Conservation (phyloP, 2,329 filamentous ascomycete species). For the Cercospora beticola region DNA sequence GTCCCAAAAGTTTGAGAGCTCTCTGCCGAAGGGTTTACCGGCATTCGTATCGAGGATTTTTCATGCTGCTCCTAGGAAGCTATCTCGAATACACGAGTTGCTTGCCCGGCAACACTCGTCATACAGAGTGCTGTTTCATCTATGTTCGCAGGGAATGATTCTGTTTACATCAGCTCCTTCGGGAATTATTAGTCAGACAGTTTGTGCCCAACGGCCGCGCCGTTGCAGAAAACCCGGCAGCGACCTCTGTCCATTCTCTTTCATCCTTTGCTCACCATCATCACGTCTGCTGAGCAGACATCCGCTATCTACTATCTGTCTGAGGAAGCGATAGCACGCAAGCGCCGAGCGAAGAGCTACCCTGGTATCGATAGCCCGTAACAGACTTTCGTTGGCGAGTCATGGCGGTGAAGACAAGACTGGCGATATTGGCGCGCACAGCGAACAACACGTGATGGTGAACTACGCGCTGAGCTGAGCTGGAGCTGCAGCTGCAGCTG, state of each 20-base stretch:
- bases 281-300: background rate
- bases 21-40: background rate
- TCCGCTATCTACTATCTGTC: background rate
- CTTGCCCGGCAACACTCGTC: background rate
- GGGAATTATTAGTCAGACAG: background rate
- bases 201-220: background rate
- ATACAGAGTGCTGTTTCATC: background rate
- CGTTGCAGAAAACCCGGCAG: background rate
- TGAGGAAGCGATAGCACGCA: background rate
- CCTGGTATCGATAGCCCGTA: conserved; percentile 4
- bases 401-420: conserved; percentile 1
- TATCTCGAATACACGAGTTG: background rate
- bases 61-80: background rate
- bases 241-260: background rate
- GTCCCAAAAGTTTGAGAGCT: background rate
- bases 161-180: background rate
- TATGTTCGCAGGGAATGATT: background rate
- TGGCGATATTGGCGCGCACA: background rate
- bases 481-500: background rate
- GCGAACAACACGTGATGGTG: background rate
- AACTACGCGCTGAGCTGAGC: background rate
- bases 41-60: background rate
- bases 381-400: conserved; percentile 1
- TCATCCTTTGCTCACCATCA: background rate
- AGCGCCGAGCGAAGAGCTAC: background rate